Percentiles rank a stretch among this genome's conserved stretches.
Conservation (phyloP, 129 eudicot species). For the Chrysanthemum lavandulifolium region DNA sequence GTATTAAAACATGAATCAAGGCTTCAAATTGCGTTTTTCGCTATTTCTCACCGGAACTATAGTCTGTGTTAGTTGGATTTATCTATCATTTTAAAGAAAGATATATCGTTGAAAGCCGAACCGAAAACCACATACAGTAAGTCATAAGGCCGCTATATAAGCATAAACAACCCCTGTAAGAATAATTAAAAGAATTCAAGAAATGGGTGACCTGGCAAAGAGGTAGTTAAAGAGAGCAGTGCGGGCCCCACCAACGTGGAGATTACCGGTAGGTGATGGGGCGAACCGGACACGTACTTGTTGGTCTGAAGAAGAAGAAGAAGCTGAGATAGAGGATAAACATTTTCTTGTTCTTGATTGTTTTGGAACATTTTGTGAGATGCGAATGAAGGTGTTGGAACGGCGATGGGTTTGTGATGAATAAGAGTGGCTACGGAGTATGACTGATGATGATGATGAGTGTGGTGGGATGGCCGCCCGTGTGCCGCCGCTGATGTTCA, state of each 20-base stretch:
- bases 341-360: conserved; percentile 12
- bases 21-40: too few relatives aligned
- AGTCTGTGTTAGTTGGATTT: too few relatives aligned
- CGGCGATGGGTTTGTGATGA: conserved; percentile 1
- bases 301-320: conserved; percentile 41
- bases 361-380: too few relatives aligned
- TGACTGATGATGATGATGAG: conserved; percentile 12
- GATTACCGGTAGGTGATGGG: conserved; percentile 94
- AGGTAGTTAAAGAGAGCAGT: conserved; percentile 41
- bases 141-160: too few relatives aligned
- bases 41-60: too few relatives aligned
- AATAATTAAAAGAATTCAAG: background rate
- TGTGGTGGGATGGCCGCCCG: background rate
- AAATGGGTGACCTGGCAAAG: conserved; percentile 49
- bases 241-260: conserved; percentile 67
- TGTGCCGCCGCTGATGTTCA: background rate
- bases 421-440: conserved; percentile 25
- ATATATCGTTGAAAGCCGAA: too few relatives aligned
- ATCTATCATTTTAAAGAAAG: too few relatives aligned
- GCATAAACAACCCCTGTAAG: too few relatives aligned
- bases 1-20: too few relatives aligned
- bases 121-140: too few relatives aligned
- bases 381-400: background rate
- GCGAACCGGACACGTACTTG: conserved; percentile 92
- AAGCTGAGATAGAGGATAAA: conserved; percentile 39